Evolutionary conservation across 2,329 filamentous ascomycete species (phyloP).

Genomic region (Colletotrichum liriopes): DNA sequence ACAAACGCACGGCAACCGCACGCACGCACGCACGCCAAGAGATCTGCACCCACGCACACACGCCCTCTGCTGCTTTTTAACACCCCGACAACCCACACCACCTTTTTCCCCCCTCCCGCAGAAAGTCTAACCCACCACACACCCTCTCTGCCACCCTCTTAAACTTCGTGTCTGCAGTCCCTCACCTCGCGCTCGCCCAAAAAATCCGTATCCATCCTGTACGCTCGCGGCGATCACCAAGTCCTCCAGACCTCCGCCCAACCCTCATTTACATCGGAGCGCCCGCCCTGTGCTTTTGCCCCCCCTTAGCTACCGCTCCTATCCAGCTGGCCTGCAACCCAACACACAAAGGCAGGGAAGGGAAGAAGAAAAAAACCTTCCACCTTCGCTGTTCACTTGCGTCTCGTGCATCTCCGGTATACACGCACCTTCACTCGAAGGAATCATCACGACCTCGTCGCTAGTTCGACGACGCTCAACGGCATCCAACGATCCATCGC

Average conservation of each 20-base stretch:
- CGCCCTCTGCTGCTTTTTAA: conserved; percentile 17
- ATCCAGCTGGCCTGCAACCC: conserved; percentile 35
- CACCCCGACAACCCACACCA: conserved; percentile 21
- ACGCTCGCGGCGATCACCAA: background rate
- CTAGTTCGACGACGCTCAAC: conserved; percentile 32
- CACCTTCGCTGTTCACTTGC: conserved; percentile 22
- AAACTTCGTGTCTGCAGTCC: conserved; percentile 1
- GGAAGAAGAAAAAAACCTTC: background rate
- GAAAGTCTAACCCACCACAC: conserved; percentile 1
- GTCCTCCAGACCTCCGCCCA: background rate
- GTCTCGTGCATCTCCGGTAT: background rate
- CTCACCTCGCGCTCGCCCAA: background rate
- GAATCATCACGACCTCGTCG: conserved; percentile 15
- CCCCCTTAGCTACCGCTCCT: background rate
- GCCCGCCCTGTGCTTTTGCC: conserved; percentile 12
- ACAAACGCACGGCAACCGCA: conserved; percentile 29
- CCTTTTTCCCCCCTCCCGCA: background rate
- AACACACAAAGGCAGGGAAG: background rate
- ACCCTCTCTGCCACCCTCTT: background rate
- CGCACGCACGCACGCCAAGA: conserved; percentile 33
- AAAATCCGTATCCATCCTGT: background rate
- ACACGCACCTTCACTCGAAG: background rate
- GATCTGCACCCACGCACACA: conserved; percentile 29
- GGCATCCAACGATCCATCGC: background rate
- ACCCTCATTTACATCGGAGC: conserved; percentile 20